A percentile compares a stretch with the other conserved stretches of the same genome.
These are phyloP conservation scores for Termitomyces sp. DNA, from an alignment of 768 basidiomycete genomes.

Conservation along the genomic window DNA sequence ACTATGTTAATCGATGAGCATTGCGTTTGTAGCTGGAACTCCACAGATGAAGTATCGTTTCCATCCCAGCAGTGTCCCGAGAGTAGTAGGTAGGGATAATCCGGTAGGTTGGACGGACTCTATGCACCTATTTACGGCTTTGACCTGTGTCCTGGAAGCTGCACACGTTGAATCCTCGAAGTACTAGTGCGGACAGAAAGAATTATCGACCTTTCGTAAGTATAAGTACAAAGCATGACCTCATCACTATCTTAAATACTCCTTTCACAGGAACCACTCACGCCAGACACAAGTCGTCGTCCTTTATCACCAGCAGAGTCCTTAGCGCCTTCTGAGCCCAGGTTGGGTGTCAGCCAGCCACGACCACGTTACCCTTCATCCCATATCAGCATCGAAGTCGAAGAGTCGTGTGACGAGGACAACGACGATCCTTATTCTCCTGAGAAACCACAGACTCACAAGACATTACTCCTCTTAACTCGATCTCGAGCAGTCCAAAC, in stretches of 20 bases:
- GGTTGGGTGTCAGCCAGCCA: slow-evolving; percentile 23
- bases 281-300: slow-evolving; percentile 45
- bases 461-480: slow-evolving; percentile 52
- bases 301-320: slow-evolving; percentile 42
- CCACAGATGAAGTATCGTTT: slow-evolving; percentile 41
- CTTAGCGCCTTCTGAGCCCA: slow-evolving; percentile 27
- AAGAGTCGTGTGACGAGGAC: slow-evolving; percentile 32
- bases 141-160: slow-evolving; percentile 14
- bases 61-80: slow-evolving; percentile 43
- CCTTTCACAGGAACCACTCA: slow-evolving; percentile 36
- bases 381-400: slow-evolving; percentile 43
- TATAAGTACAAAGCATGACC: neutral
- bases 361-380: slow-evolving; percentile 32
- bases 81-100: slow-evolving; percentile 37
- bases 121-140: neutral
- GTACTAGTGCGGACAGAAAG: slow-evolving; percentile 28
- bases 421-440: slow-evolving; percentile 25
- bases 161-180: slow-evolving; percentile 20
- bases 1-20: neutral
- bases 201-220: slow-evolving; percentile 24
- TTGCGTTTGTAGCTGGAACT: slow-evolving; percentile 31
- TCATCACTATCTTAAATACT: neutral
- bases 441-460: slow-evolving; percentile 38
- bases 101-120: slow-evolving; percentile 24
- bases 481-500: slow-evolving; percentile 72